Evolutionary conservation across 202 grass and related monocot species (phyloP).

Genomic region (Brachypodium distachyon): DNA sequence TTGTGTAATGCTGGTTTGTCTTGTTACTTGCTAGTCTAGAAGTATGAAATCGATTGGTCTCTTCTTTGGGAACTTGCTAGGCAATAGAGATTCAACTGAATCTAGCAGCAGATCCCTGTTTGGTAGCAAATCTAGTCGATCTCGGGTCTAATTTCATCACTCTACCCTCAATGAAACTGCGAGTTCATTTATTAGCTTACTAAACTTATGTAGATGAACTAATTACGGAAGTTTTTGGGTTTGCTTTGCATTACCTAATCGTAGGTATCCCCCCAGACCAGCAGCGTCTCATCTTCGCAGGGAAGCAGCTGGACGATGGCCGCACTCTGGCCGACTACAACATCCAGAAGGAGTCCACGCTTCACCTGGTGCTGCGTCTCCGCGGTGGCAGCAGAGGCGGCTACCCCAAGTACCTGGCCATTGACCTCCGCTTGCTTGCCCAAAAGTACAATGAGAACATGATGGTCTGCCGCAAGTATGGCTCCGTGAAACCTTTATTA

Average conservation of each 20-base stretch:
- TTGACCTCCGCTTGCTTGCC: conserved; percentile 18
- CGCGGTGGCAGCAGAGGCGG: neutral
- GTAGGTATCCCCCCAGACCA: conserved; percentile 46
- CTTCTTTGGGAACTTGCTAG: neutral
- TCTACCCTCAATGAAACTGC: neutral
- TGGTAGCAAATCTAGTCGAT: neutral
- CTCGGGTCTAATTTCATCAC: neutral
- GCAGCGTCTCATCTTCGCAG: conserved; percentile 49
- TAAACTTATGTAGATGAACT: too few species aligned
- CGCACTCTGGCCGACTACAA: conserved; percentile 49
- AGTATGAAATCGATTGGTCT: neutral
- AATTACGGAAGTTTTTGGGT: neutral
- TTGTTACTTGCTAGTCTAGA: too few species aligned
- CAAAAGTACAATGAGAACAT: conserved; percentile 29
- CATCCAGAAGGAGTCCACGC: conserved; percentile 60
- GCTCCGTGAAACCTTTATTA: neutral
- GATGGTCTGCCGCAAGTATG: conserved; percentile 36
- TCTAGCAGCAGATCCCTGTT: neutral
- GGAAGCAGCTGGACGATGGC: conserved; percentile 47
- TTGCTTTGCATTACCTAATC: conserved; percentile 4
- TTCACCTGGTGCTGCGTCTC: conserved; percentile 40
- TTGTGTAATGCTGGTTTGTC: neutral
- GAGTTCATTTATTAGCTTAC: neutral
- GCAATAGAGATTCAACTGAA: neutral
- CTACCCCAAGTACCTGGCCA: neutral